phyloP scores from a whole-genome alignment of 106 monocot species.

The Chionographis japonica region DNA sequence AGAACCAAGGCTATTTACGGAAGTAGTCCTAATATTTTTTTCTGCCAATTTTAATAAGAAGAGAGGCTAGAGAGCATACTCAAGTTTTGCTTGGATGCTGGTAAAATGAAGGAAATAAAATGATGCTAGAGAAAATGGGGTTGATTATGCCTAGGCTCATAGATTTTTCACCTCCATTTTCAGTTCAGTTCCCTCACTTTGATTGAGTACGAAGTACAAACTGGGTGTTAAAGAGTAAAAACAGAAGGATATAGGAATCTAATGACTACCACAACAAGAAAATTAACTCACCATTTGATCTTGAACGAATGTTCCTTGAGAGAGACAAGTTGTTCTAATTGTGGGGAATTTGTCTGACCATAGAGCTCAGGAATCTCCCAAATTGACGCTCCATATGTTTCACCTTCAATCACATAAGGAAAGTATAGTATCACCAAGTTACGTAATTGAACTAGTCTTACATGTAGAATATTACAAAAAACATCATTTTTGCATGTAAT shows the following conservation, averaged over 20 bases:
- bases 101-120: too few relatives aligned
- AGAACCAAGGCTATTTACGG: not conserved
- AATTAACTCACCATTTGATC: conserved; percentile 62
- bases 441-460: not conserved
- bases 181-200: too few relatives aligned
- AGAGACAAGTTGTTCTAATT: conserved; percentile 67
- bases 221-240: too few relatives aligned
- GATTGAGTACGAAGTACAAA: too few relatives aligned
- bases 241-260: not conserved
- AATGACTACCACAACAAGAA: not conserved
- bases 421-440: not conserved
- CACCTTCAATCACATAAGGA: conserved; percentile 46
- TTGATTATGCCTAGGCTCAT: too few relatives aligned
- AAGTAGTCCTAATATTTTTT: too few relatives aligned
- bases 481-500: too few relatives aligned
- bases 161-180: too few relatives aligned
- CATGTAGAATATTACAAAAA: conserved; percentile 1
- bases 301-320: conserved; percentile 73
- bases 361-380: conserved; percentile 85
- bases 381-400: conserved; percentile 78
- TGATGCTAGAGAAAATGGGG: too few relatives aligned
- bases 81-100: too few relatives aligned
- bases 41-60: too few relatives aligned
- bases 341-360: conserved; percentile 78
- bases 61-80: too few relatives aligned